Evolutionary conservation across 1,139 yeast genomes (phyloP), one percentile per base, ranked within the genome.

Genomic region (Yamadazyma oceani): DNA sequence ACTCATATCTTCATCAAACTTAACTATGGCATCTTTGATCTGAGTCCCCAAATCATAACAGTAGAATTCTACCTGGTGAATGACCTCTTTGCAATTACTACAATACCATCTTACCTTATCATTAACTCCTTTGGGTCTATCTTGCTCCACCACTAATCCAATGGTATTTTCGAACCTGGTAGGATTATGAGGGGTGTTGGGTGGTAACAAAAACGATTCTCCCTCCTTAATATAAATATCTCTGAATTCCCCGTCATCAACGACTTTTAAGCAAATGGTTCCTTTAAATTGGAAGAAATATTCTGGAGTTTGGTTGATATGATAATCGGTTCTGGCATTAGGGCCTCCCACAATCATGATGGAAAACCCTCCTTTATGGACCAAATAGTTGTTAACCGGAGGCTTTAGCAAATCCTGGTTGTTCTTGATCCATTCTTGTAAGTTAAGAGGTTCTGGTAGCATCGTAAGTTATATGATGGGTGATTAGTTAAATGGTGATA

Each of bases 311-410:
- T 87, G 95, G 55, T 90, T 90, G 38, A 90, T 78, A 56, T 90
- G 97, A 59, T 87, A 90, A 57, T 90, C 97, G 0, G 96, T 88
- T 43, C 97, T 73, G 53, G 83, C 95, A 58, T 90, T 90, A 2
- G 97, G 97, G 0, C 97, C 97, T 6, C 97, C 97, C 2, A 90
- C 95, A 35, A 80, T 78, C 97, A 90, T 90, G 31, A 88, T 87
- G 1, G 97, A 89, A 55, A 86, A 86, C 0, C 96, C 97, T 3
- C 95, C 96, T 34, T 89, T 73, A 57, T 90, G 96, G 24, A 89
- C 78, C 55, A 97, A 87, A 62, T 64, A 90, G 58, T 90, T 90
- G 62, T 88, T 89, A 19, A 90, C 96, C 1, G 97, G 97, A 2
- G 97, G 97, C 57, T 86, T 82, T 29, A 90, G 73, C 17, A 86